phyloP scores from a whole-genome alignment of 768 basidiomycete genomes.

The Harrya chromipes region DNA sequence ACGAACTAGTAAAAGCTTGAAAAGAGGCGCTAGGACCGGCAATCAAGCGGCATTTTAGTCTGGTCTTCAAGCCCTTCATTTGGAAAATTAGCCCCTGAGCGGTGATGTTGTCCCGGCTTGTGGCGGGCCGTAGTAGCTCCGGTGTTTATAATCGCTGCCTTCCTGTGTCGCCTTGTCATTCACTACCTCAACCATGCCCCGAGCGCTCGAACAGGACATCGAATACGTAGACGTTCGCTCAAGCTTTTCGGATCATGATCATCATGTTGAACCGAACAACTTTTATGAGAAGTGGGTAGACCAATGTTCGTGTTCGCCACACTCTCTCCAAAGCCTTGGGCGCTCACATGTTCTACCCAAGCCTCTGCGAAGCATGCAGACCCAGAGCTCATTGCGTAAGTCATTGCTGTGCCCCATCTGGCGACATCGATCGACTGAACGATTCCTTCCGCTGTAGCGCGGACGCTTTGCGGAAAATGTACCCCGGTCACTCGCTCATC shows the following conservation, averaged over 20 bases:
- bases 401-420: neutral
- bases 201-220: conserved; percentile 14
- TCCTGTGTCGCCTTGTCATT: neutral
- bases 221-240: conserved; percentile 25
- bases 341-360: conserved; percentile 14
- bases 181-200: conserved; percentile 13
- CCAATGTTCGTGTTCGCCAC: conserved; percentile 37
- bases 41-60: conserved; percentile 15
- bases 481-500: conserved; percentile 62
- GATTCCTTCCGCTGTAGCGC: conserved; percentile 24
- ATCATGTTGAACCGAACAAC: conserved; percentile 23
- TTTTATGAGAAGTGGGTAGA: conserved; percentile 54
- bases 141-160: conserved; percentile 3
- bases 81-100: conserved; percentile 21
- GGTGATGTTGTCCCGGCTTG: no score
- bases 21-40: neutral
- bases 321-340: neutral
- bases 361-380: conserved; percentile 53
- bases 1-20: neutral
- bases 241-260: neutral
- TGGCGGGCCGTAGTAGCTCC: no score
- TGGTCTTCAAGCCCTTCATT: neutral
- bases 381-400: conserved; percentile 48
- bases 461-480: conserved; percentile 51
- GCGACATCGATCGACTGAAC: conserved; percentile 5